Base-by-base conservation (phyloP, 164 flowering plant species). In the Brasenia schreberi region DNA sequence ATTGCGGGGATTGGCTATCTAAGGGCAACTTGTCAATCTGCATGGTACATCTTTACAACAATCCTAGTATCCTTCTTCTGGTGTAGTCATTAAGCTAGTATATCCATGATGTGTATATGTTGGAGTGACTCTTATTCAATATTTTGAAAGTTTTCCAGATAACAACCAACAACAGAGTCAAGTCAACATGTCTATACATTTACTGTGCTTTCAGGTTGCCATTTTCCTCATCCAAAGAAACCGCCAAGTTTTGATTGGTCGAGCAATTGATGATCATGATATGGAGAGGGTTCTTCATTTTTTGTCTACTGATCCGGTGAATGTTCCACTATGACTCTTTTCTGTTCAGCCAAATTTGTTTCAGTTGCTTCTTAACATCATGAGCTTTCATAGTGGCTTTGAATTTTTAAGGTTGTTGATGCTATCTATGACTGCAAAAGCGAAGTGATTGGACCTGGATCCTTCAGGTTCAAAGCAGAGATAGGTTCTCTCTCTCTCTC, bases 391-490 rank as follows among this genome's bases (percentile, higher is more conserved):
- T 1, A 33, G 39, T 49, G 56, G 14, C 56, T 49, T 49, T 49
- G 56, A 49, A 9, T 49, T 49, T 14, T 49, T 49, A 71, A 95
- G 99, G 99, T 84, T 75, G 99, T 95, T 42, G 99, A 92, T 85
- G 71, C 96, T 60, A 67, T 92, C 16, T 89, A 95, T 81, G 99
- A 95, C 77, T 92, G 96, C 86, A 95, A 95, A 79, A 95, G 99
- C 60, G 99, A 95, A 79, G 99, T 95, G 80, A 95, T 95, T 77
- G 99, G 99, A 65, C 99, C 99, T 68, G 99, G 99, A 60, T 89
- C 88, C 79, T 92, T 91, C 61, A 80, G 99, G 71, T 95, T 95
- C 71, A 95, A 95, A 76, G 99, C 97, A 62, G 99, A 95, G 80
- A 95, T 92, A 80, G 99, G 97, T 95, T 63, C 79, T 19, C 18